Percentiles rank a stretch among this genome's conserved stretches.
Evolutionary conservation across 257 asterid species (phyloP).

Genomic region (Hygrophila difformis): DNA sequence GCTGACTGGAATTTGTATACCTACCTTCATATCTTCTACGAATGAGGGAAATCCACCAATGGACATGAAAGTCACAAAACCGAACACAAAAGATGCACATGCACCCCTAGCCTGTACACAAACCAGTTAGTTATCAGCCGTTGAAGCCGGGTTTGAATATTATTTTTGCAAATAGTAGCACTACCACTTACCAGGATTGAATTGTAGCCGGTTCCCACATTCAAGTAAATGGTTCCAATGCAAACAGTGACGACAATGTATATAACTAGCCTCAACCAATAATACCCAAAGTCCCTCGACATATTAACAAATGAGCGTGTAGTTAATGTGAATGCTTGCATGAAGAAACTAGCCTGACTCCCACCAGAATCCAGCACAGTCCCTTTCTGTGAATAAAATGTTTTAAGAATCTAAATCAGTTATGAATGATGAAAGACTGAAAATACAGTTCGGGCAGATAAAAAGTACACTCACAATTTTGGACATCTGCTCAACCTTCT

Average conservation of each 20-base stretch:
- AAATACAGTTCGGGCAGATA: neutral
- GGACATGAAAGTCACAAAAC: conserved; percentile 94
- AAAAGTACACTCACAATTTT: conserved; percentile 51
- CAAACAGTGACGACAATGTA: conserved; percentile 88
- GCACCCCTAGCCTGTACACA: conserved; percentile 87
- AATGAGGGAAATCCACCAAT: conserved; percentile 99
- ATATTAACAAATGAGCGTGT: conserved; percentile 85
- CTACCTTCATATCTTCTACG: conserved; percentile 98
- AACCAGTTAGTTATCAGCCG: neutral
- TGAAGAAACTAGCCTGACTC: conserved; percentile 91
- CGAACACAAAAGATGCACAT: conserved; percentile 91
- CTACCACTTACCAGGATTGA: conserved; percentile 95
- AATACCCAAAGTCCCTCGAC: conserved; percentile 99
- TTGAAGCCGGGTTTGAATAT: too few species aligned
- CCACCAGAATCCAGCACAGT: conserved; percentile 96
- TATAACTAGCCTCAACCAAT: conserved; percentile 95
- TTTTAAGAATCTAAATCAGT: too few species aligned
- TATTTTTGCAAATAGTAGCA: too few species aligned
- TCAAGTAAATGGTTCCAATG: conserved; percentile 89
- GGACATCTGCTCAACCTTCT: conserved; percentile 84
- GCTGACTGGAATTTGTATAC: neutral
- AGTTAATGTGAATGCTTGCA: conserved; percentile 85
- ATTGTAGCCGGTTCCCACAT: conserved; percentile 86
- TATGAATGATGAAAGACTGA: too few species aligned
- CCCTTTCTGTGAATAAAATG: conserved; percentile 53